Base-by-base conservation (phyloP, 140 eudicot genomes). In the Stevia rebaudiana region DNA sequence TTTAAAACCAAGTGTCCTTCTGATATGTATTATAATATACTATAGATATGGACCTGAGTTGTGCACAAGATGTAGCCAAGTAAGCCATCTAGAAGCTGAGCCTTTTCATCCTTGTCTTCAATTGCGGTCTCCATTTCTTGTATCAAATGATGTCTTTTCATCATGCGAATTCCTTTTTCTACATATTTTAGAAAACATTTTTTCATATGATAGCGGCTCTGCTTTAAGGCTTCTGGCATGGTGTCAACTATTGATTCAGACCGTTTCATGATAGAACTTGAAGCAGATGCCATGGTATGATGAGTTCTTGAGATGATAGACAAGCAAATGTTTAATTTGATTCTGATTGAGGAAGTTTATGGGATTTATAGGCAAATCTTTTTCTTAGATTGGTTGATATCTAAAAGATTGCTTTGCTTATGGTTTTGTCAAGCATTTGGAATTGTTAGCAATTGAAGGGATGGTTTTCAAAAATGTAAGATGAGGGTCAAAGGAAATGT, bases 161-260 rank as follows among this genome's bases (percentile, higher is more conserved):
- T 85, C 76, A 83, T 21, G 28, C 99, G 66, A 43, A 76, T 88
- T 5, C 99, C 99, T 47, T 83, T 76, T 63, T 83, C 95, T 0
- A 72, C 44, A 50, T 81, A 94, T 74, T 84, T 83, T 3, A 81
- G 78, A 66, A 94, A 88, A 62, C 96, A 83, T 64, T 65, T 88
- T 78, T 92, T 88, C 99, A 92, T 92, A 59, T 88, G 95, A 77
- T 92, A 92, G 3, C 97, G 78, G 81, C 97, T 88, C 68, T 92
- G 87, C 69, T 86, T 92, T 15, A 88, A 74, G n/a, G 96, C 97
- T 69, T 92, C 96, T 3, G 99, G 99, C 99, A 92, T 88, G 70
- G 74, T 79, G 16, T 81, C 94, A 2, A 76, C 79, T 63, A 80
- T 60, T 7, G 98, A 79, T 48, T 92, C 90, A 0, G 96, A 81